These are phyloP conservation scores for Boletus speciosus DNA, from an alignment of 768 basidiomycete genomes.

Conservation along the genomic window DNA sequence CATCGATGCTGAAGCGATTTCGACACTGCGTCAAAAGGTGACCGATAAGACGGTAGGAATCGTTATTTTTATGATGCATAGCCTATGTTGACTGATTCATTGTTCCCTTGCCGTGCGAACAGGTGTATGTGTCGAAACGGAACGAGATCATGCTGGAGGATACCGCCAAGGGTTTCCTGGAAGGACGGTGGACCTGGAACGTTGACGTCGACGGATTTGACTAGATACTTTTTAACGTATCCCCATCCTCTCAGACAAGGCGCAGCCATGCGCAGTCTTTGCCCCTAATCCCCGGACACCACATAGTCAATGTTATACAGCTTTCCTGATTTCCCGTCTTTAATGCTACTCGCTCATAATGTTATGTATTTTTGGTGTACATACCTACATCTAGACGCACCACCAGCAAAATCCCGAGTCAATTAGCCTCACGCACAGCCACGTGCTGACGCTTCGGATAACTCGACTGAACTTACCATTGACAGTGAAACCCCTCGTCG, in stretches of 20 bases:
- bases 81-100: neutral
- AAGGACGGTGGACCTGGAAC: constrained; percentile 86
- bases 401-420: too few relatives aligned
- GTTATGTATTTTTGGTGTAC: constrained; percentile 4
- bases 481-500: too few relatives aligned
- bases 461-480: neutral
- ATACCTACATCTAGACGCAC: too few relatives aligned
- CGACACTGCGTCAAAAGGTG: constrained; percentile 81
- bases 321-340: neutral
- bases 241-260: neutral
- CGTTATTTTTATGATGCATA: neutral
- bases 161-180: constrained; percentile 85
- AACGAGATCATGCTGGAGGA: constrained; percentile 95
- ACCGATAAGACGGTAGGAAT: constrained; percentile 86
- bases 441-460: too few relatives aligned
- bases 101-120: neutral
- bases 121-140: constrained; percentile 95
- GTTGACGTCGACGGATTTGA: constrained; percentile 68
- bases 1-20: constrained; percentile 81
- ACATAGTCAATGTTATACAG: neutral
- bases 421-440: too few relatives aligned
- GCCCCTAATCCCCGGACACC: constrained; percentile 1
- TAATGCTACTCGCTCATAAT: constrained; percentile 13
- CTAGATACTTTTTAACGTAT: constrained; percentile 18
- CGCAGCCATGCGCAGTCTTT: neutral